Base-by-base conservation (phyloP, 495 filamentous ascomycete species). In the Daldinia caldariorum region DNA sequence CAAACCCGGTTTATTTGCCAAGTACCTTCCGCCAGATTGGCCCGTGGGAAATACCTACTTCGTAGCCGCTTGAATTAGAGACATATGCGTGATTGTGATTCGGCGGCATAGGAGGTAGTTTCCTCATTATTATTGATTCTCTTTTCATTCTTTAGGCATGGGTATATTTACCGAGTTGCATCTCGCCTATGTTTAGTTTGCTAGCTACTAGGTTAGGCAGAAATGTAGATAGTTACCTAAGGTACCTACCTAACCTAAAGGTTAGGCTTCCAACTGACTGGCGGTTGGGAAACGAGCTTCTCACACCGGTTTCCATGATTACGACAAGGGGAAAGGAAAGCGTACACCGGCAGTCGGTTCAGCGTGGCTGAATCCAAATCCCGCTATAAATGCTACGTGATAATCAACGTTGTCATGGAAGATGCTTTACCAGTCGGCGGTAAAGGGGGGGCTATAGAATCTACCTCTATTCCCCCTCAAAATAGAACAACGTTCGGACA, bases 381-480 rank as follows among this genome's bases (percentile, higher is more conserved):
- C 49, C 49, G 49, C 9, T 18, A 47, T 31, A 53, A 53, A 53
- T 53, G 1, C 29, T 53, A 53, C 49, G 29, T 53, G 18, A 47
- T 47, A 47, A 53, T 53, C 49, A 53, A 12, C 49, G 43, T 16
- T 47, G 18, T 16, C 16, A 16, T 37, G 16, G 32, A 18, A 18
- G 32, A 37, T 12, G 32, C n/a, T 56, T 34, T 9, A 22, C 43
- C 16, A 61, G 41, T 37, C 13, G 8, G 20, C 32, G n/a, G n/a
- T 43, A 61, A 61, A 22, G 58, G 41, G 43, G 58, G 58, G 34
- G 34, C 29, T 61, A 61, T 61, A 61, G n/a, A 49, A 61, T 49
- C 38, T 43, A 26, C 20, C 56, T 59, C 56, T 61, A 61, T 47
- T 47, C 41, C 41, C 58, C 49, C 58, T 6, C 6, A 38, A 61